Percentiles rank a stretch among this genome's conserved stretches.
phyloP scores from a whole-genome alignment of 2,329 filamentous ascomycete species.

The Penicillium decumbens region DNA sequence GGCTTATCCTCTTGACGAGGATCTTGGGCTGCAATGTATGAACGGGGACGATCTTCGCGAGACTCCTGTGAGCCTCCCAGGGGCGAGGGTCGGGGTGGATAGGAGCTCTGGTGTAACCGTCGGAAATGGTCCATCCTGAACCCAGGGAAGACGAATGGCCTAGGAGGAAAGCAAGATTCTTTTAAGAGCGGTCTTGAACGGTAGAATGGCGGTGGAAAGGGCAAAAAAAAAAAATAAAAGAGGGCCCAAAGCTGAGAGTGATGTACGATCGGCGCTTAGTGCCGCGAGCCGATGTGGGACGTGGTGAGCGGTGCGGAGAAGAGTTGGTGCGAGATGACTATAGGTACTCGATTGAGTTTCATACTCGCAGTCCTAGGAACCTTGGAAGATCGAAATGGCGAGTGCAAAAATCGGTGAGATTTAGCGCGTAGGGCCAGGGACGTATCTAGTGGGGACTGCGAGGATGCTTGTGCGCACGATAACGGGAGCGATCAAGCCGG shows the following conservation, averaged over 20 bases:
- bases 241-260: conserved; percentile 5
- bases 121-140: conserved; percentile 27
- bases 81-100: conserved; percentile 32
- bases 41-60: conserved; percentile 25
- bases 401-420: neutral
- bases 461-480: neutral
- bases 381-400: neutral
- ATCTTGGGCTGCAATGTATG: conserved; percentile 20
- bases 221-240: conserved; percentile 3
- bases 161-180: neutral
- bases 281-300: conserved; percentile 15
- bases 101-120: conserved; percentile 25
- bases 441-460: neutral
- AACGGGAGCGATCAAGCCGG: neutral
- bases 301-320: neutral
- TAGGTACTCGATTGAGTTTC: neutral
- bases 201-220: conserved; percentile 1
- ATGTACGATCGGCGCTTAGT: conserved; percentile 23
- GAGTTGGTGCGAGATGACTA: neutral
- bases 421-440: neutral
- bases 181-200: neutral
- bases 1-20: conserved; percentile 19
- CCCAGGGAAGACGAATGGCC: neutral
- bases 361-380: neutral
- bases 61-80: conserved; percentile 30